Evolutionary conservation across 106 monocot genomes (phyloP), one percentile per base, ranked within the genome.

Genomic region (Dendrobium chrysotoxum): DNA sequence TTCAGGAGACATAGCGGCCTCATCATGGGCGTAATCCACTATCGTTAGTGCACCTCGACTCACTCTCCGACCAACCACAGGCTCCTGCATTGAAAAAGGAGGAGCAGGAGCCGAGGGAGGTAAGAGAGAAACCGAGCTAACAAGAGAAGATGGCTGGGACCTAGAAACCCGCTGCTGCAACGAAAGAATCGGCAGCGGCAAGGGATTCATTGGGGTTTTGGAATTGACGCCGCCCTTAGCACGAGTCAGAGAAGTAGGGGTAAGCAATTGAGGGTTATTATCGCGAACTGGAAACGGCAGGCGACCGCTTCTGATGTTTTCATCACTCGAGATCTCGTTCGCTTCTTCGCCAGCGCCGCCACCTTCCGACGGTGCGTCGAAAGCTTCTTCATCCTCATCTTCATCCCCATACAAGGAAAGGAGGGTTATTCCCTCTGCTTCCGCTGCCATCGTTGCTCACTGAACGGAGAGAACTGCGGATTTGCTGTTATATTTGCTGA

Each of bases 21-120:
- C 96, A 74, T 96, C 96, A 30, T 96, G 96, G 2, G 66, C 96
- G 53, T 96, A 96, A 79, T 96, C 93, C 75, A 96, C 96, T 25
- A 96, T 96, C 2, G 82, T 78, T 7, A 96, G 85, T 3, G 84
- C 71, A 13, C 80, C 78, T 39, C 75, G 72, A 61, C 79, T 85
- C 26, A 54, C 74, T 40, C 82, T 82, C 77, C 23, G 79, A 20
- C 42, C 65, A 39, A 77, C 79, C 3, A 12, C 41, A 55, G 21
- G 2, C 40, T 80, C 84, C 61, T 39, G 8, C 40, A 28, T 25
- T 71, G 42, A 65, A 53, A 66, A 44, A 35, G 65, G 75, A 39
- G 75, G 47, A 3, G 57, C 57, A 21, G 82, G 67, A 5, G 75
- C 18, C 1, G 77, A 72, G 9, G 80, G 23, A 42, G 84, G 85